These are phyloP conservation scores for Aureobasidium lini DNA, from an alignment of 2,329 filamentous ascomycete genomes.

Conservation along the genomic window DNA sequence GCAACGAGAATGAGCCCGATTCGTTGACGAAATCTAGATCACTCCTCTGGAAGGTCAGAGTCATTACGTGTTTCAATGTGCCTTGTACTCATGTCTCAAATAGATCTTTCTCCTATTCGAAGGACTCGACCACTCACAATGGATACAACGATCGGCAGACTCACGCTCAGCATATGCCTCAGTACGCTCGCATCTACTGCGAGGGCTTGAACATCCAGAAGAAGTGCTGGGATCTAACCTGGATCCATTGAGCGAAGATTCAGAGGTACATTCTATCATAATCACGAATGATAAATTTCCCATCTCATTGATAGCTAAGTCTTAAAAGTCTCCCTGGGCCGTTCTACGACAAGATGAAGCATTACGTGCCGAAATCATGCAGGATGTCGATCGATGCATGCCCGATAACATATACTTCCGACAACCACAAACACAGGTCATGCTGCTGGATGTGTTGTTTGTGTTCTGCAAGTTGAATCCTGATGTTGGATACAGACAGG, in stretches of 20 bases:
- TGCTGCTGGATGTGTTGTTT: constrained; percentile 84
- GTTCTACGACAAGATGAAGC: constrained; percentile 77
- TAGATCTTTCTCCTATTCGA: constrained; percentile 77
- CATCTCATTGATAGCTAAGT: constrained; percentile 42
- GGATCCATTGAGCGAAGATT: constrained; percentile 83
- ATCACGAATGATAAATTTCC: constrained; percentile 13
- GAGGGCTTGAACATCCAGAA: constrained; percentile 77
- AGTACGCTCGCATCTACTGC: constrained; percentile 66
- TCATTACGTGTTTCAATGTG: no score
- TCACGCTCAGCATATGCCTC: constrained; percentile 68
- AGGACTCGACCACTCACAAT: constrained; percentile 55
- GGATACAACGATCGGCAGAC: constrained; percentile 60
- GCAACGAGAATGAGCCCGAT: constrained; percentile 14
- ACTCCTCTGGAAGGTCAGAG: constrained; percentile 77
- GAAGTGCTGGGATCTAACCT: constrained; percentile 59
- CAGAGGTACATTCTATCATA: constrained; percentile 43
- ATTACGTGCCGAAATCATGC: constrained; percentile 78
- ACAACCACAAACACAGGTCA: constrained; percentile 65
- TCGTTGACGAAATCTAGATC: constrained; percentile 47
- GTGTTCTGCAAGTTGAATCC: constrained; percentile 91
- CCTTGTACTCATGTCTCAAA: background rate
- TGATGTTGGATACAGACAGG: constrained; percentile 85
- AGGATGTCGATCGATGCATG: constrained; percentile 85
- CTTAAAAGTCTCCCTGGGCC: constrained; percentile 77
- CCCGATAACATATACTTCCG: constrained; percentile 90